Evolutionary conservation across 495 filamentous ascomycete genomes (phyloP).

Genomic region (Hypoxylon fuscum): DNA sequence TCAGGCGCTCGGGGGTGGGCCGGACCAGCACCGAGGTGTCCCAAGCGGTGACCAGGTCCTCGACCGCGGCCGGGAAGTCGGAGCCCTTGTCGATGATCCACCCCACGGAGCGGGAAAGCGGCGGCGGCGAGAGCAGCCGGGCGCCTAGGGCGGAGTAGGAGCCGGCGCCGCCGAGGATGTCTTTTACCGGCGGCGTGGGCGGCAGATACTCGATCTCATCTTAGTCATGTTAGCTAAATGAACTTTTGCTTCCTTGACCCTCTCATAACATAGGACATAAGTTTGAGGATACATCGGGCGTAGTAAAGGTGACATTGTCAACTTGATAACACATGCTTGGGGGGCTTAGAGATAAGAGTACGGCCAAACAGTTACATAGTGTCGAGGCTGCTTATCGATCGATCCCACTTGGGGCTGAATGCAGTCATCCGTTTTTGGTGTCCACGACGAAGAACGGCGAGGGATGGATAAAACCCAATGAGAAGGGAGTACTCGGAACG

Average conservation of each 20-base stretch:
- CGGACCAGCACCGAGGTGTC: slow-evolving; percentile 75
- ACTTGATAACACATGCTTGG: too few species aligned
- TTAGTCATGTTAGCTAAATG: slow-evolving; percentile 50
- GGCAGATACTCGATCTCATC: slow-evolving; percentile 89
- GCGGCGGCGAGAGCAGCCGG: slow-evolving; percentile 78
- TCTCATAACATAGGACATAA: too few species aligned
- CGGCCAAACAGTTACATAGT: neutral
- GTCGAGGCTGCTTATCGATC: slow-evolving; percentile 3
- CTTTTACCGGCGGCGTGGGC: slow-evolving; percentile 66
- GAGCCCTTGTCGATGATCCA: slow-evolving; percentile 92
- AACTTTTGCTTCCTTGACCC: too few species aligned
- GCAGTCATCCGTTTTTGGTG: slow-evolving; percentile 8
- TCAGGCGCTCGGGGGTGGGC: slow-evolving; percentile 70
- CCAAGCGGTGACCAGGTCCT: slow-evolving; percentile 72
- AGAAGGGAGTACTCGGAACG: slow-evolving; percentile 1
- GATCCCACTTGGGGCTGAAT: slow-evolving; percentile 17
- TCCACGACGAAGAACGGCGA: neutral
- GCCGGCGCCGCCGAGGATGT: slow-evolving; percentile 87
- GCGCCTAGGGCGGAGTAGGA: slow-evolving; percentile 88
- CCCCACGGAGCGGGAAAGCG: slow-evolving; percentile 68
- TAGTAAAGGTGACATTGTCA: too few species aligned
- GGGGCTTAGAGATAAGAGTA: neutral
- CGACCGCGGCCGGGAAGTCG: slow-evolving; percentile 79
- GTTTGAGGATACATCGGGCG: too few species aligned
- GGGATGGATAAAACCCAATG: slow-evolving; percentile 9